Evolutionary conservation across 1,284 basidiomycete species (phyloP).

Genomic region (Heterobasidion irregulare): DNA sequence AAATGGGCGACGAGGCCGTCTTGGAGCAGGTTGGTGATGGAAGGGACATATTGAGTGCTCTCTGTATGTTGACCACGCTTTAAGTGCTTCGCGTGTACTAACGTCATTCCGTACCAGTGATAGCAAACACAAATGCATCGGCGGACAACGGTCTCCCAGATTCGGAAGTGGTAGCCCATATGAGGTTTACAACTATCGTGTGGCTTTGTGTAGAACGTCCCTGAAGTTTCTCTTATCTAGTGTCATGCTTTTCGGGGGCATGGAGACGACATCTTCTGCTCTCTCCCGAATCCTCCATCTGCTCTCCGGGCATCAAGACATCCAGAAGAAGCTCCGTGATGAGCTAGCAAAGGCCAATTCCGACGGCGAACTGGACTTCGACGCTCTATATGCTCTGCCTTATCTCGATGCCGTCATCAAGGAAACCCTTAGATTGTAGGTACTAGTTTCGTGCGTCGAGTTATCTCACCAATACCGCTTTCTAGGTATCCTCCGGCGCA

Average conservation of each 20-base stretch:
- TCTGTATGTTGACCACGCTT: constrained; percentile 22
- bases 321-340: constrained; percentile 15
- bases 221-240: background rate
- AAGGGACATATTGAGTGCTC: constrained; percentile 38
- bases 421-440: constrained; percentile 16
- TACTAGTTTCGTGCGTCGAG: constrained; percentile 3
- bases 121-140: constrained; percentile 8
- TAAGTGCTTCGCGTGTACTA: background rate
- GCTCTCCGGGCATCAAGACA: constrained; percentile 9
- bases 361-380: constrained; percentile 4
- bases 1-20: constrained; percentile 24
- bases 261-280: constrained; percentile 14
- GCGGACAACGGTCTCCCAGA: constrained; percentile 6
- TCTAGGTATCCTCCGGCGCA: constrained; percentile 5
- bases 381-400: background rate
- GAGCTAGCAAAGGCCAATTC: constrained; percentile 13
- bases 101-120: constrained; percentile 3
- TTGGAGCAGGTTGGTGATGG: constrained; percentile 24
- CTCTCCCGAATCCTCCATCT: constrained; percentile 10
- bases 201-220: background rate
- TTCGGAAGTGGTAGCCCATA: constrained; percentile 7
- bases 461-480: background rate
- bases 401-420: constrained; percentile 16
- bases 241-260: constrained; percentile 8
- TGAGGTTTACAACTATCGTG: constrained; percentile 4